Evolutionary conservation across 2,329 filamentous ascomycete genomes (phyloP).

Genomic region (Chaetomium olivaceum): DNA sequence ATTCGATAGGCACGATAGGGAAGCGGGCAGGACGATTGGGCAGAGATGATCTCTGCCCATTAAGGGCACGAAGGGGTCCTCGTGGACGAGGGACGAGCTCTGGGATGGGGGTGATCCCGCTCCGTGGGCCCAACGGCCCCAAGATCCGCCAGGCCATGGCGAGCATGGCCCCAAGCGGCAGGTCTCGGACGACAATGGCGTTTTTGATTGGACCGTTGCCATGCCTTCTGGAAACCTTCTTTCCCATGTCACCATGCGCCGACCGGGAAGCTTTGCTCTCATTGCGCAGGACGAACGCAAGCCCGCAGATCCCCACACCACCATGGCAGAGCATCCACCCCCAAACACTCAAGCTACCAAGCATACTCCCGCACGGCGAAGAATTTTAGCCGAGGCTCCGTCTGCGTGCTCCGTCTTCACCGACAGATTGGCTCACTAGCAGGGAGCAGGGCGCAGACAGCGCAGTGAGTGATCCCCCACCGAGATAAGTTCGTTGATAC

Average conservation of each 20-base stretch:
- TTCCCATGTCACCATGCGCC: neutral
- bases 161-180: neutral
- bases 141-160: neutral
- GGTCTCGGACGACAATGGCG: conserved; percentile 18
- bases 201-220: conserved; percentile 23
- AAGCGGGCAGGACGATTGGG: conserved; percentile 16
- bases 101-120: neutral
- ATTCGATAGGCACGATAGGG: conserved; percentile 17
- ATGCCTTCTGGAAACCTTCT: conserved; percentile 30
- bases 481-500: neutral
- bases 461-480: neutral
- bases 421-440: neutral
- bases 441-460: neutral
- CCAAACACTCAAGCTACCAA: neutral
- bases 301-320: conserved; percentile 2
- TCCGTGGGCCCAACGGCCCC: conserved; percentile 1
- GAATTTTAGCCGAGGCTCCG: neutral
- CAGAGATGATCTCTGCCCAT: conserved; percentile 2
- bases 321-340: neutral
- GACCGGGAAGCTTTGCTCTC: conserved; percentile 6
- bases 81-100: neutral
- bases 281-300: conserved; percentile 10
- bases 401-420: neutral
- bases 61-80: neutral
- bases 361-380: neutral